A percentile compares a stretch with the other conserved stretches of the same genome.
Evolutionary conservation across 2,329 filamentous ascomycete genomes (phyloP).

Genomic region (Cucurbitaria berberidis): DNA sequence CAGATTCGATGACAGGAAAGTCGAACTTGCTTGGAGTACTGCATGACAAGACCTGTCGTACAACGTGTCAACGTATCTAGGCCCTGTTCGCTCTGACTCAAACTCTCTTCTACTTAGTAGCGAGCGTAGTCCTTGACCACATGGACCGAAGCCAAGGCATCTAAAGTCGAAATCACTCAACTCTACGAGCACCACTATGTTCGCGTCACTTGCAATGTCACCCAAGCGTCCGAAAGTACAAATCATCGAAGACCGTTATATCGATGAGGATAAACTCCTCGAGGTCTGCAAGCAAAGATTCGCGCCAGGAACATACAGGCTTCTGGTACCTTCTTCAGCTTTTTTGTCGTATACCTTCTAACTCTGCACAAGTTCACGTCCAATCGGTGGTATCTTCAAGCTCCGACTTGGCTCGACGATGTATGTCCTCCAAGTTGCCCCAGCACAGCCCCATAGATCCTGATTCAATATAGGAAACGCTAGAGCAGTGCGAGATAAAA

Average conservation of each 20-base stretch:
- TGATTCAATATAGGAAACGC: slow-evolving; percentile 4
- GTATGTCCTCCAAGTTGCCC: neutral
- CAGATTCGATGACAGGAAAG: neutral
- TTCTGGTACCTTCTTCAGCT: slow-evolving; percentile 6
- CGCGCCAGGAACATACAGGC: slow-evolving; percentile 12
- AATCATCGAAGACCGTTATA: slow-evolving; percentile 28
- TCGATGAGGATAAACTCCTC: slow-evolving; percentile 23
- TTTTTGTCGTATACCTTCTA: neutral
- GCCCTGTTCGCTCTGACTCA: neutral
- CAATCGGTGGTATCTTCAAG: slow-evolving; percentile 12
- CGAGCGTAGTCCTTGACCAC: neutral
- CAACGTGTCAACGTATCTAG: neutral
- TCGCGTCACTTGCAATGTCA: neutral
- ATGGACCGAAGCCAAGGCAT: neutral
- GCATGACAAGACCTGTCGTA: neutral
- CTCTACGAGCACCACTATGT: neutral
- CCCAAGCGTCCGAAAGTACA: slow-evolving; percentile 4
- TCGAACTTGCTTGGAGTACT: neutral
- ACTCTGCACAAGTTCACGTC: slow-evolving; percentile 6
- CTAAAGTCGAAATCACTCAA: neutral
- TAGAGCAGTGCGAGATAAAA: slow-evolving; percentile 12
- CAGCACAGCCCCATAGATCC: no score
- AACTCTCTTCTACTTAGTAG: neutral
- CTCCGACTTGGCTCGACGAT: slow-evolving; percentile 9
- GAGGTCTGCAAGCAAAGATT: slow-evolving; percentile 17